These are phyloP conservation scores for Sesbania bispinosa DNA, from an alignment of 306 rosid species.

Conservation along the genomic window DNA sequence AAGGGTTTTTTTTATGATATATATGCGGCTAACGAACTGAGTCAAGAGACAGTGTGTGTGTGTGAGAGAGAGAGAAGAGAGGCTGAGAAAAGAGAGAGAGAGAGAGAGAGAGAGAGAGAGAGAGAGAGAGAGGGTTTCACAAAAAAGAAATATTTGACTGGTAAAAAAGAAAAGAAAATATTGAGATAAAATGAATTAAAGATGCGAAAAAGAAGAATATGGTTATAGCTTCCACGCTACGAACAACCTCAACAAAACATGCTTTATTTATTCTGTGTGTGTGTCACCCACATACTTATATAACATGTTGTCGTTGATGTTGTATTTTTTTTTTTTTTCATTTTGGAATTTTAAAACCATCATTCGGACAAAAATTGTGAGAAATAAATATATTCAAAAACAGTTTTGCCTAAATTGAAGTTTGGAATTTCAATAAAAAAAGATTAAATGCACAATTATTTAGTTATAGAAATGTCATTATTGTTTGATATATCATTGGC, in stretches of 20 bases:
- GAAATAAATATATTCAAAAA: too few relatives aligned
- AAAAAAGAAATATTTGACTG: slow-evolving; percentile 25
- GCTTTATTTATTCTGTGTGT: slow-evolving; percentile 24
- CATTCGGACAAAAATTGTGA: too few relatives aligned
- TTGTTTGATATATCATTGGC: too few relatives aligned
- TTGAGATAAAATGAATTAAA: not conserved
- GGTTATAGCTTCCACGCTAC: not conserved
- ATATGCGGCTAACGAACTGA: slow-evolving; percentile 31
- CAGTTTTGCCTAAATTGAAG: not conserved
- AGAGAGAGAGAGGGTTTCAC: not conserved
- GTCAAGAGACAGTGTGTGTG: not conserved
- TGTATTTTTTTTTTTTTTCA: too few relatives aligned
- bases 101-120: not conserved
- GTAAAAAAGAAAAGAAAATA: slow-evolving; percentile 8
- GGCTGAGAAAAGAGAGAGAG: not conserved
- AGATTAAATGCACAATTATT: too few relatives aligned
- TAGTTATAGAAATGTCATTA: too few relatives aligned
- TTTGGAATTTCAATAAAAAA: not conserved
- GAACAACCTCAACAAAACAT: not conserved
- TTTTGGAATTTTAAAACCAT: not conserved
- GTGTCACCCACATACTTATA: not conserved
- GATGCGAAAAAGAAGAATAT: slow-evolving; percentile 21
- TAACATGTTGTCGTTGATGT: too few relatives aligned
- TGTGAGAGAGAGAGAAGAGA: not conserved
- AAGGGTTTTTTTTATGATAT: slow-evolving; percentile 9